These are phyloP conservation scores for Fusarium nanum DNA, from an alignment of 2,329 filamentous ascomycete genomes.

Conservation along the genomic window DNA sequence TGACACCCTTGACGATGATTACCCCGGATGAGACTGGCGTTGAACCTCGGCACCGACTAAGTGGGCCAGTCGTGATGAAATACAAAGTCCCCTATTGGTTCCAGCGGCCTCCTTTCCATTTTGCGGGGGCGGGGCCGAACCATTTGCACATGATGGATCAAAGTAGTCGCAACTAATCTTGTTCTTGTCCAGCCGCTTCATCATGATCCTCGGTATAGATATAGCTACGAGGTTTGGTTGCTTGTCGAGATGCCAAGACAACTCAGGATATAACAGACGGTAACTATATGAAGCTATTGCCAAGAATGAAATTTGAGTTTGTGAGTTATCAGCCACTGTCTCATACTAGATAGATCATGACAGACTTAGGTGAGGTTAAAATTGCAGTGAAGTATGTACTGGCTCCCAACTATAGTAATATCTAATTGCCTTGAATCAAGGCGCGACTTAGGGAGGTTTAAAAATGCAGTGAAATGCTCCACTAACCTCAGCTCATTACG, in stretches of 20 bases:
- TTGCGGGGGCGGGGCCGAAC: conserved; percentile 41
- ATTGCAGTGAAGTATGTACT: too few relatives aligned
- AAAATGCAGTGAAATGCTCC: not conserved
- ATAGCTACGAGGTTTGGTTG: too few relatives aligned
- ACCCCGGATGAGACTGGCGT: conserved; percentile 30
- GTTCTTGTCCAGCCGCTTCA: conserved; percentile 33
- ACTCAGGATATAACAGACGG: not conserved
- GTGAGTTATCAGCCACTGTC: too few relatives aligned
- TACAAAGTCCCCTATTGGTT: conserved; percentile 26
- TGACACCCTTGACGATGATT: conserved; percentile 11
- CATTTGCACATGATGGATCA: conserved; percentile 28
- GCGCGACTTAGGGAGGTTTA: too few relatives aligned
- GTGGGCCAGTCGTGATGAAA: conserved; percentile 32
- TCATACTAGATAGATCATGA: too few relatives aligned
- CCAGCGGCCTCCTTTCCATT: conserved; percentile 30
- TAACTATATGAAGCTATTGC: not conserved
- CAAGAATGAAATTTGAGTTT: too few relatives aligned
- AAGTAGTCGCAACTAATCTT: not conserved
- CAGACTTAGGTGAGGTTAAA: too few relatives aligned
- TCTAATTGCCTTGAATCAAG: too few relatives aligned
- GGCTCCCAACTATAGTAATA: too few relatives aligned
- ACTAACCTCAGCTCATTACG: too few relatives aligned
- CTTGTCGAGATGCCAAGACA: not conserved
- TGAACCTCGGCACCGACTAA: conserved; percentile 41
- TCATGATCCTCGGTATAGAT: conserved; percentile 12